Conservation (phyloP, 1,284 basidiomycete genomes). For the Papiliotrema fonsecae region DNA sequence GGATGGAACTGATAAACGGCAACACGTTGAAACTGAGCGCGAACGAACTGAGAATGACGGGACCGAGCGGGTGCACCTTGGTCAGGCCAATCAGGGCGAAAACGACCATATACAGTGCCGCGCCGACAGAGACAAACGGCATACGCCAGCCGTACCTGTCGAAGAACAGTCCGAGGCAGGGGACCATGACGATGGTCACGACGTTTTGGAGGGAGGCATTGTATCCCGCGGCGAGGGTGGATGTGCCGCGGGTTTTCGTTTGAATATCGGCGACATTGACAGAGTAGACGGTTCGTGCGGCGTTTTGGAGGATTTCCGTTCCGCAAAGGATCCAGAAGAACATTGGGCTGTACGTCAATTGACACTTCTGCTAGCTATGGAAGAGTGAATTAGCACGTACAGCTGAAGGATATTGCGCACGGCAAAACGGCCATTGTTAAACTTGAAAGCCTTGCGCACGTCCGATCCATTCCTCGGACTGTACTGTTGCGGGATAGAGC, state of each 20-base stretch:
- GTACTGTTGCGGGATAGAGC: slow-evolving; percentile 34
- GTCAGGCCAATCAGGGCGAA: slow-evolving; percentile 48
- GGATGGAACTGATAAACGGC: slow-evolving; percentile 47
- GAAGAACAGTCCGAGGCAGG: slow-evolving; percentile 41
- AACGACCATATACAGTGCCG: slow-evolving; percentile 45
- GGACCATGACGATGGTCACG: slow-evolving; percentile 50
- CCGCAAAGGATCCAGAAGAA: slow-evolving; percentile 40
- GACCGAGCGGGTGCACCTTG: slow-evolving; percentile 44
- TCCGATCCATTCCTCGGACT: slow-evolving; percentile 26
- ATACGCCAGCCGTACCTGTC: slow-evolving; percentile 41
- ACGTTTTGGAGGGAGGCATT: slow-evolving; percentile 45
- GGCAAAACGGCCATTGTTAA: slow-evolving; percentile 2
- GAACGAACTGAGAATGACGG: slow-evolving; percentile 45
- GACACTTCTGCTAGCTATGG: neutral
- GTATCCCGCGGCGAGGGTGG: slow-evolving; percentile 48
- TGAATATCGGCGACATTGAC: slow-evolving; percentile 49
- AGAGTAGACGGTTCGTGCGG: slow-evolving; percentile 44
- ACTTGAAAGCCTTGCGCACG: slow-evolving; percentile 4
- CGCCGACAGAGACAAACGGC: slow-evolving; percentile 36
- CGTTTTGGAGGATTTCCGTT: slow-evolving; percentile 40
- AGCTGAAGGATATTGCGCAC: slow-evolving; percentile 14
- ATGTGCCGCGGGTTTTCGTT: slow-evolving; percentile 43
- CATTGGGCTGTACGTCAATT: slow-evolving; percentile 21
- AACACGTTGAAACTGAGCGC: slow-evolving; percentile 45
- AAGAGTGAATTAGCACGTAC: slow-evolving; percentile 7